Evolutionary conservation across 73 alveolate species (phyloP).

Genomic region (Paramecium primaurelia): DNA sequence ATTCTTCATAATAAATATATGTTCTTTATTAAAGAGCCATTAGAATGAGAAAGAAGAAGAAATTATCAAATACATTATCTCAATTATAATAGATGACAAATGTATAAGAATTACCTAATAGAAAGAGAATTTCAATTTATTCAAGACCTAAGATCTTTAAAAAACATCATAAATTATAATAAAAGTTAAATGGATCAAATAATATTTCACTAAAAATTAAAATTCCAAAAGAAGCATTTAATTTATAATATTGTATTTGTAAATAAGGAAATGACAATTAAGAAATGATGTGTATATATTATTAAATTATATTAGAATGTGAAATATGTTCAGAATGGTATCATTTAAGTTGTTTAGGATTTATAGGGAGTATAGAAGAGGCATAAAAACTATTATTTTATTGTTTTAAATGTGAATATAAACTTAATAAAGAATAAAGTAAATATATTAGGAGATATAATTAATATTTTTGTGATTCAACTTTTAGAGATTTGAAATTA

Average conservation of each 20-base stretch:
- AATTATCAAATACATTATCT: neutral
- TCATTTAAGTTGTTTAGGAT: slow-evolving; percentile 56
- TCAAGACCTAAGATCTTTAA: slow-evolving; percentile 26
- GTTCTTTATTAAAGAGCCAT: slow-evolving; percentile 26
- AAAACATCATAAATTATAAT: neutral
- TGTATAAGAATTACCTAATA: neutral
- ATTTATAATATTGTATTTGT: neutral
- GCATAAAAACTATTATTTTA: neutral
- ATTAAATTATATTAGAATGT: slow-evolving; percentile 30
- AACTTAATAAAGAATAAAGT: neutral
- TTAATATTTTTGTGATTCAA: neutral
- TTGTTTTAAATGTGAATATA: slow-evolving; percentile 47
- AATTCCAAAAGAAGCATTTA: slow-evolving; percentile 31
- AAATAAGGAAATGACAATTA: neutral
- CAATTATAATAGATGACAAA: neutral
- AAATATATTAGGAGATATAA: neutral
- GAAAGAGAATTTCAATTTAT: neutral
- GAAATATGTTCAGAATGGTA: slow-evolving; percentile 60
- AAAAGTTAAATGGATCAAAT: neutral
- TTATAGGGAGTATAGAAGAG: slow-evolving; percentile 28
- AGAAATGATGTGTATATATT: slow-evolving; percentile 36
- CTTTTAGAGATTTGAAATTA: neutral
- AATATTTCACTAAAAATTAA: neutral
- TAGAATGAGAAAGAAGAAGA: slow-evolving; percentile 41
- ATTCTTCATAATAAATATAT: neutral